These are phyloP conservation scores for Aspergillus nanangensis DNA, from an alignment of 495 filamentous ascomycete species.

Conservation along the genomic window DNA sequence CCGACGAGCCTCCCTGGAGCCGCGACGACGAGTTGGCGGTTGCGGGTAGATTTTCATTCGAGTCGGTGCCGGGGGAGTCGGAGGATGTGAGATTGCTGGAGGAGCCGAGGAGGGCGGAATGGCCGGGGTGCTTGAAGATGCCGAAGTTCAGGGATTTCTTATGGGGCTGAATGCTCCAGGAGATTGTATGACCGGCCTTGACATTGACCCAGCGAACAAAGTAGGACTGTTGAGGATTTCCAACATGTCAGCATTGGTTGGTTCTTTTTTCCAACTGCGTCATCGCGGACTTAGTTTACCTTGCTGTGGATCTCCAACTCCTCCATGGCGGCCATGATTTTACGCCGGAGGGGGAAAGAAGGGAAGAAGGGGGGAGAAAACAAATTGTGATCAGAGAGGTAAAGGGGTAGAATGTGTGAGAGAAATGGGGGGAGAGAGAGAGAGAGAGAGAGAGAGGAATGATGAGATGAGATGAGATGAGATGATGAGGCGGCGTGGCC, in stretches of 20 bases:
- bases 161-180: slow-evolving; percentile 95
- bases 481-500: not conserved
- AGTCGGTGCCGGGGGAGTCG: slow-evolving; percentile 41
- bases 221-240: slow-evolving; percentile 63
- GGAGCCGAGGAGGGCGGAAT: slow-evolving; percentile 47
- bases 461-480: not conserved
- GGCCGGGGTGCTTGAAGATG: slow-evolving; percentile 92
- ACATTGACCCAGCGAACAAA: slow-evolving; percentile 97
- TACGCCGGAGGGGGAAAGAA: slow-evolving; percentile 5
- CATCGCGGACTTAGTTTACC: slow-evolving; percentile 47
- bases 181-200: slow-evolving; percentile 82
- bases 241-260: not conserved
- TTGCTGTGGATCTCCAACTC: slow-evolving; percentile 97
- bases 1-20: slow-evolving; percentile 31
- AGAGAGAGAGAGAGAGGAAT: not conserved
- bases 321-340: slow-evolving; percentile 89
- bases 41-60: slow-evolving; percentile 35
- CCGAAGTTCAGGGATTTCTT: slow-evolving; percentile 98
- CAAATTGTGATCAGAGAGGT: not conserved
- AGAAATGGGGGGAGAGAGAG: not conserved
- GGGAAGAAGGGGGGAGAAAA: not conserved
- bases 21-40: slow-evolving; percentile 30
- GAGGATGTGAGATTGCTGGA: slow-evolving; percentile 34
- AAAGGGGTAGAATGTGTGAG: not conserved
- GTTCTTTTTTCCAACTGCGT: not conserved